Conservation (phyloP, 169 alveolate genomes). For the Cryptosporidium sp. region DNA sequence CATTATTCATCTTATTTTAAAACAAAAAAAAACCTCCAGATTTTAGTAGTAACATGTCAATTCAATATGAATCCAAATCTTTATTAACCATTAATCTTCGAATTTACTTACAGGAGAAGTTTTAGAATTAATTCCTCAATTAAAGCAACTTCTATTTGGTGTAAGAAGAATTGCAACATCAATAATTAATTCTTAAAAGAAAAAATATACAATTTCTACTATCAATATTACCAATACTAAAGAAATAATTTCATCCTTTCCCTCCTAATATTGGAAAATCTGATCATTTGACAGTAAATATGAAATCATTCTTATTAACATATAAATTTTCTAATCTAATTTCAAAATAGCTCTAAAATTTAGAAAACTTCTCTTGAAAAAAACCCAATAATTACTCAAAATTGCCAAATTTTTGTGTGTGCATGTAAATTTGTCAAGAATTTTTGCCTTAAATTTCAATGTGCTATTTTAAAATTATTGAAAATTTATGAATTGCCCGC, state of each 20-base stretch:
- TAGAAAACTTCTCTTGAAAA: neutral
- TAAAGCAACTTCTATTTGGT: constrained; percentile 33
- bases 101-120: constrained; percentile 31
- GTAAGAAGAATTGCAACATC: constrained; percentile 22
- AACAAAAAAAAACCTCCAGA: neutral
- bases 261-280: neutral
- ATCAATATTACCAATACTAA: too few species aligned
- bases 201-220: neutral
- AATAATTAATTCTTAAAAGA: constrained; percentile 10
- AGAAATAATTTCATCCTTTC: neutral
- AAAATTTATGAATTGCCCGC: constrained; percentile 27
- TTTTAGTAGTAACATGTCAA: neutral
- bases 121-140: constrained; percentile 31
- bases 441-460: neutral
- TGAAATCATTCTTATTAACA: too few species aligned
- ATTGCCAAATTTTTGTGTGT: neutral
- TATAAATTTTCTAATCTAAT: too few species aligned
- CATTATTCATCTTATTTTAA: too few species aligned
- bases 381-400: neutral
- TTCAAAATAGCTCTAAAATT: neutral
- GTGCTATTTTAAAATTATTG: neutral
- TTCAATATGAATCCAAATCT: neutral
- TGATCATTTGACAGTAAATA: neutral
- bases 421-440: neutral
- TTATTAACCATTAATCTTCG: neutral